Percentiles rank a stretch among this genome's conserved stretches.
Conservation (phyloP, 1,139 yeast genomes). For the Yamadazyma membranifaciens region DNA sequence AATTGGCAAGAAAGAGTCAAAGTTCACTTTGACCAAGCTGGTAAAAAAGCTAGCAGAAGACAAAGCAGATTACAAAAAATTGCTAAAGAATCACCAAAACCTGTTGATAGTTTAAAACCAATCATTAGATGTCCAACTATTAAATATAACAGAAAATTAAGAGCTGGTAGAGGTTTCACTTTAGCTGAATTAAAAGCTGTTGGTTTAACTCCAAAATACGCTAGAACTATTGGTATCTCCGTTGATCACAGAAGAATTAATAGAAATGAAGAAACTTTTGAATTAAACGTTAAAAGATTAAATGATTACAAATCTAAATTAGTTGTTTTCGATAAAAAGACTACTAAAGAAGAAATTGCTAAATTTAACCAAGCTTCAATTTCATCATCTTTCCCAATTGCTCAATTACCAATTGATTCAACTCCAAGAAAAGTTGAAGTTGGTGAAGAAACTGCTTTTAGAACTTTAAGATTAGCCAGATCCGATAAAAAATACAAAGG, state of each 20-base stretch:
- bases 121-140: slow-evolving; percentile 98
- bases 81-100: slow-evolving; percentile 96
- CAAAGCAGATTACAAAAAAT: slow-evolving; percentile 91
- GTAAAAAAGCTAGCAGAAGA: slow-evolving; percentile 97
- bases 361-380: slow-evolving; percentile 62
- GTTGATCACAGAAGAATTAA: slow-evolving; percentile 99
- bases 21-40: slow-evolving; percentile 99
- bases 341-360: slow-evolving; percentile 65
- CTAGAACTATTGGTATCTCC: slow-evolving; percentile 97
- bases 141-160: slow-evolving; percentile 98
- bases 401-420: slow-evolving; percentile 68
- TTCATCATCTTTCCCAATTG: slow-evolving; percentile 88
- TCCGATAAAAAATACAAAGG: slow-evolving; percentile 92
- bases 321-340: slow-evolving; percentile 92
- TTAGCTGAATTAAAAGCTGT: slow-evolving; percentile 98
- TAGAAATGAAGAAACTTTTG: slow-evolving; percentile 95
- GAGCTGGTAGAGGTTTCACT: slow-evolving; percentile 99
- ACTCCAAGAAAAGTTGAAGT: slow-evolving; percentile 89
- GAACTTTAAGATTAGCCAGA: slow-evolving; percentile 94
- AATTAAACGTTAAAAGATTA: slow-evolving; percentile 93
- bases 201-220: slow-evolving; percentile 92
- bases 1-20: slow-evolving; percentile 99
- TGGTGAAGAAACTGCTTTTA: slow-evolving; percentile 87
- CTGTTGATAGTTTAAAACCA: slow-evolving; percentile 95
- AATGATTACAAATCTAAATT: slow-evolving; percentile 94